Evolutionary conservation across 2,329 filamentous ascomycete species (phyloP), one percentile per base, ranked within the genome.

Genomic region (Cercospora berteroae): DNA sequence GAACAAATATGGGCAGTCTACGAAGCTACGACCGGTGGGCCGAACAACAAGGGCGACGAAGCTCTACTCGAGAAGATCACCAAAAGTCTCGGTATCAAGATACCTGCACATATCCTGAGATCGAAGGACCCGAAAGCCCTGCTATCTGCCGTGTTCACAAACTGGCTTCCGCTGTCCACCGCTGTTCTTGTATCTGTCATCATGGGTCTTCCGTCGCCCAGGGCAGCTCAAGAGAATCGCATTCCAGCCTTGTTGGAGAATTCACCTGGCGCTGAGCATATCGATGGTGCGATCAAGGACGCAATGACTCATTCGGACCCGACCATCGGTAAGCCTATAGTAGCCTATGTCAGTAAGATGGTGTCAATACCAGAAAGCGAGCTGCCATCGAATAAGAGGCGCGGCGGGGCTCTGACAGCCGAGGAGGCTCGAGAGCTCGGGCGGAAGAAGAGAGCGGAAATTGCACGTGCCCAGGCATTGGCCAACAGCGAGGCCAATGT

Each of bases 291-390:
- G 6, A 82, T 98, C 63, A 90, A 88, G 72, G 84, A 90, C n/a
- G 92, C 94, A 5, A 94, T 98, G 89, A 81, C 91, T 1, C 84
- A 88, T 0, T 97, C 96, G 77, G 91, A 91, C 75, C 87, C 87
- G 3, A 85, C 84, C 0, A 84, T 86, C 44, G 84, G 88, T 0
- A 90, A 91, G 66, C 94, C 94, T 0, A 88, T 96, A 0, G 92
- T 99, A 1, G 94, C 92, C 8, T 99, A 97, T 72, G 92, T 99
- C 68, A 98, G 94, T 81, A 99, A 99, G 79, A 97, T 99, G 93
- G 92, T 98, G 1, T 95, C 95, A 0, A 86, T 99, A 12, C 94
- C 93, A 0, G 92, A 96, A 75, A 97, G 92, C 79, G 94, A 99
- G 74, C 83, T 99, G 5, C 91, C 92, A 0, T 88, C 94, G 62